Conservation (phyloP, 108 stramenopile genomes). For the Fragilariopsis cylindrus region DNA sequence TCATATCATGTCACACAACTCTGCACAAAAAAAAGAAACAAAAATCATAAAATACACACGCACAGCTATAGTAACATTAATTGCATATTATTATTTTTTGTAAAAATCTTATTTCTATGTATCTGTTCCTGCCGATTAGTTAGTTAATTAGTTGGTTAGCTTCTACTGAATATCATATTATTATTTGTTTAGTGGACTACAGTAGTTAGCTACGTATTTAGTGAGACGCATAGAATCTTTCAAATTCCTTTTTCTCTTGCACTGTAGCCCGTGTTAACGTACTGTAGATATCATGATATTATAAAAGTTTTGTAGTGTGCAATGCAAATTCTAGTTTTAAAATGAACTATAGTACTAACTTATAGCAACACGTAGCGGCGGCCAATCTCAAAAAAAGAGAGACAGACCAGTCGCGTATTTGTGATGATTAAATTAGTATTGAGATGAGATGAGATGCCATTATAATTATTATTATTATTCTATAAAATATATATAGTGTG, state of each 20-base stretch:
- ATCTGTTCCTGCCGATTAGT: not conserved
- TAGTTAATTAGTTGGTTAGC: no score
- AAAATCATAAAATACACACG: not conserved
- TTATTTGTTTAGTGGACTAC: no score
- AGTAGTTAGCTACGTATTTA: no score
- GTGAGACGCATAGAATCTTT: no score
- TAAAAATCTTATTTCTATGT: not conserved
- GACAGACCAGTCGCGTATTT: not conserved
- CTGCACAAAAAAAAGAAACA: no score
- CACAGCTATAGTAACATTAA: constrained; percentile 1
- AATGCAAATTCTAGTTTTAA: not conserved
- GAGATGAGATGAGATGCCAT: not conserved
- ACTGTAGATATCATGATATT: not conserved
- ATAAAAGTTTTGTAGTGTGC: not conserved
- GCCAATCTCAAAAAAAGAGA: not conserved
- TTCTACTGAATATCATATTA: not conserved
- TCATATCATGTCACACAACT: no score
- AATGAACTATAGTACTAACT: not conserved
- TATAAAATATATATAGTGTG: not conserved
- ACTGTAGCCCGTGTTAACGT: no score
- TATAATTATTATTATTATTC: not conserved
- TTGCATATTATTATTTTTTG: not conserved
- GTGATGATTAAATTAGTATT: not conserved
- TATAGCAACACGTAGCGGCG: not conserved
- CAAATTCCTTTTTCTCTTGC: no score